phyloP scores from a whole-genome alignment of 1,139 yeast species.

The Geotrichum candidum region DNA sequence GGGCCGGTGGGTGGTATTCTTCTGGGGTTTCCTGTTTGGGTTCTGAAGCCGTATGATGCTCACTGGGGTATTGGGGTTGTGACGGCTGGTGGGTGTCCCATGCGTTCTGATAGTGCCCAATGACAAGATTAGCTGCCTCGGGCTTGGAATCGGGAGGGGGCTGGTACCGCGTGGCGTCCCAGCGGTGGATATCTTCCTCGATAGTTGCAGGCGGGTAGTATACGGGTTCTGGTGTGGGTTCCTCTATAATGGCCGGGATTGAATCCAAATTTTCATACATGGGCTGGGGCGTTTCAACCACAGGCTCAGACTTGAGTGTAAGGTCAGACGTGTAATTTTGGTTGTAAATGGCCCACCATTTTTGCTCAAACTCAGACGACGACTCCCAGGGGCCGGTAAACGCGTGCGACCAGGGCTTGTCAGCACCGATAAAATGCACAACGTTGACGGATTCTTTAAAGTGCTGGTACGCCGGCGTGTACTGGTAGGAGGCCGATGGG shows the following conservation, averaged over 20 bases:
- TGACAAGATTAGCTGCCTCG: constrained; percentile 36
- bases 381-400: constrained; percentile 15
- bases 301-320: constrained; percentile 4
- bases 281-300: not conserved
- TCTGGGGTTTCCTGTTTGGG: constrained; percentile 1
- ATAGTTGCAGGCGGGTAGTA: constrained; percentile 26
- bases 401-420: constrained; percentile 67
- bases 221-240: constrained; percentile 9
- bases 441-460: constrained; percentile 53
- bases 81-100: constrained; percentile 28
- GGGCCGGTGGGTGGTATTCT: not conserved
- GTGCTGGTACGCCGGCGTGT: constrained; percentile 68
- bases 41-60: constrained; percentile 5
- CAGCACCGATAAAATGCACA: constrained; percentile 75
- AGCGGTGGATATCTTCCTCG: constrained; percentile 31
- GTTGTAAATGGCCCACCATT: constrained; percentile 47
- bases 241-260: not conserved
- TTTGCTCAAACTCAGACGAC: constrained; percentile 20
- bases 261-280: constrained; percentile 3
- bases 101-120: constrained; percentile 24
- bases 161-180: constrained; percentile 41
- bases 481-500: constrained; percentile 71
- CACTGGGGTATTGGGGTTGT: not conserved
- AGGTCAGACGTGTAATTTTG: constrained; percentile 32
- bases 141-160: constrained; percentile 40